Base-by-base conservation (phyloP, 257 asterid genomes). In the Paraleonurus japonicus region DNA sequence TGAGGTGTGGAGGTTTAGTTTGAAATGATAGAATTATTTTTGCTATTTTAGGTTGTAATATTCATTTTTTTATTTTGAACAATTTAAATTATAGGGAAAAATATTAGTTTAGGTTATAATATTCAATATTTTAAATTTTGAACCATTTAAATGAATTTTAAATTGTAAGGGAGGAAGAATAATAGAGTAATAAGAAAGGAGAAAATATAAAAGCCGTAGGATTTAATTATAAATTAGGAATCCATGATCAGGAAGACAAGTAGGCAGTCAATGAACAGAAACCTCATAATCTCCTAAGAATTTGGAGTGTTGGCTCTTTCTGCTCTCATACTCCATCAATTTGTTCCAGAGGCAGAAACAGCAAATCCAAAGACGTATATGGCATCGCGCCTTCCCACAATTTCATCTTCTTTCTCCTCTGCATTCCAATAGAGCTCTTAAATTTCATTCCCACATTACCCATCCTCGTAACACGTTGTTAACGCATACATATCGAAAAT, bases 281-380 rank as follows among this genome's bases (percentile, higher is more conserved):
- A 47, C 69, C 61, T 26, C 61, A 30, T 22, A 53, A 28, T 3
- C 60, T 67, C 82, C 85, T 65, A 66, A 5, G 54, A 77, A 47
- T 61, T 47, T 39, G 78, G 78, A 47, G 75, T 61, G 68, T 26
- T 43, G 19, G 2, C 50, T 13, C n/a, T 13, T 13, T 43, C 7
- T n/a, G n/a, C n/a, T 10, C n/a, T 39, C 47, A 10, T 39, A 3
- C 37, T 35, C 43, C 51, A 4, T 43, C 51, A 43, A 43, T 43
- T 13, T 2, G 4, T 35, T 35, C 47, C 47, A 13, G 51, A 43
- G 3, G 15, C 19, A 13, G 51, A 43, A 13, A 43, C 19, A 13
- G 51, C 51, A 37, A 37, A 9, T 3, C 45, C 9, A 0, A 28
- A 28, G 3, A 28, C 33, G 13, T 15, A 45, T 45, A 45, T 43